Base-by-base conservation (phyloP, 2,329 filamentous ascomycete genomes). In the Colletotrichum kahawae region DNA sequence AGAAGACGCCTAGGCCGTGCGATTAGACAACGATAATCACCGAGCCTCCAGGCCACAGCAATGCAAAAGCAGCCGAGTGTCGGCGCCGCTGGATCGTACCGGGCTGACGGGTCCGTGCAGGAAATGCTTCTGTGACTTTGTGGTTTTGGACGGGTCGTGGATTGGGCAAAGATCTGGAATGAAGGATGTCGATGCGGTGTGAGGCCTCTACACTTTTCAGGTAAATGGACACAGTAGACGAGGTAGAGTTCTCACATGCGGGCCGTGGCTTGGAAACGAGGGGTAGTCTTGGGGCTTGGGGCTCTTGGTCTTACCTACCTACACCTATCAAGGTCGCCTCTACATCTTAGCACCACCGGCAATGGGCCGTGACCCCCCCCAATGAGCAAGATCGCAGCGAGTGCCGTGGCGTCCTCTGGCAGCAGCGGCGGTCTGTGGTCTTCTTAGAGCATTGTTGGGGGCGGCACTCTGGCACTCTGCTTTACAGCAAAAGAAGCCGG, bases 341-440 rank as follows among this genome's bases (percentile, higher is more conserved):
- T 43, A 8, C 48, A 36, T 59, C 71, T 74, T 66, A 71, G 71
- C 60, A 66, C 60, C 24, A 54, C 24, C 29, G 29, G 54, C 48
- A 60, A 70, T 74, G 48, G 67, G 59, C 67, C 71, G 48, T 60
- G 67, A 63, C 34, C 60, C 56, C 59, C 56, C 31, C 33, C 54
- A 63, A 60, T 48, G 70, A 64, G 13, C 29, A 51, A 36, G 43
- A 70, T 65, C 38, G 38, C 34, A 31, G 71, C 38, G 36, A 67
- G 54, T 34, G 33, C 31, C 48, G 71, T 70, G 71, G 59, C 71
- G 67, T 18, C 34, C 62, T 54, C 18, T 74, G 71, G 68, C 72
- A 67, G 71, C 33, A 27, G 68, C 71, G 68, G 68, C 68, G 71
- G 54, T 74, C 72, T 71, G 72, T 74, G 68, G 33, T 21, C 68